A percentile compares a stretch with the other conserved stretches of the same genome.
phyloP scores from a whole-genome alignment of 441 rosid species.

The Biscutella laevigata region DNA sequence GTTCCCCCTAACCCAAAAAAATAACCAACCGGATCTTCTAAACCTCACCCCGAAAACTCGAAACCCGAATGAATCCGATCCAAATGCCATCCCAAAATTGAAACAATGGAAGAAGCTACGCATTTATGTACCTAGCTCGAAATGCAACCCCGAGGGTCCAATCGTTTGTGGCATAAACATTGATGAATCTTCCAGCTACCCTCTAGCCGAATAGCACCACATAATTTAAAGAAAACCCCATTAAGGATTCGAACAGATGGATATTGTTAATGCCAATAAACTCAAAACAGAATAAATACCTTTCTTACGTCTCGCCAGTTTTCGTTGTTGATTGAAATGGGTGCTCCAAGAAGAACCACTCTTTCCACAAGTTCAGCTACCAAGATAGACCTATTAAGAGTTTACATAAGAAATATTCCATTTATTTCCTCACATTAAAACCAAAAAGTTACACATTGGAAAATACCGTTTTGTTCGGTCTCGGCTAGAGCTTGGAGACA shows the following conservation, averaged over 20 bases:
- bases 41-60: no score
- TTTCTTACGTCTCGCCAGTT: slow-evolving; percentile 77
- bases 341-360: slow-evolving; percentile 94
- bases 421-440: background rate
- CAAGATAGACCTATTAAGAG: slow-evolving; percentile 9
- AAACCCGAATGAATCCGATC: no score
- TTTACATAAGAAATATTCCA: background rate
- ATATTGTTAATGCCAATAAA: slow-evolving; percentile 1
- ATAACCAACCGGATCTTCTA: no score
- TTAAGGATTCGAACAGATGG: background rate
- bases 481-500: slow-evolving; percentile 70
- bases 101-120: background rate
- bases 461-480: slow-evolving; percentile 57
- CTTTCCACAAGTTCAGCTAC: slow-evolving; percentile 85
- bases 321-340: slow-evolving; percentile 69
- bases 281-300: slow-evolving; percentile 33
- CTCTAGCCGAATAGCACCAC: slow-evolving; percentile 38
- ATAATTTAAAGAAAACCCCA: background rate
- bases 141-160: slow-evolving; percentile 89
- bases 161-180: slow-evolving; percentile 72
- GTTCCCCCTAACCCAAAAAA: no score
- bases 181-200: slow-evolving; percentile 92
- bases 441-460: background rate
- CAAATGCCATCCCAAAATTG: no score
- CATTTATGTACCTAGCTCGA: slow-evolving; percentile 66